Conservation (phyloP, 73 alveolate genomes). For the Durusdinium trenchii region DNA sequence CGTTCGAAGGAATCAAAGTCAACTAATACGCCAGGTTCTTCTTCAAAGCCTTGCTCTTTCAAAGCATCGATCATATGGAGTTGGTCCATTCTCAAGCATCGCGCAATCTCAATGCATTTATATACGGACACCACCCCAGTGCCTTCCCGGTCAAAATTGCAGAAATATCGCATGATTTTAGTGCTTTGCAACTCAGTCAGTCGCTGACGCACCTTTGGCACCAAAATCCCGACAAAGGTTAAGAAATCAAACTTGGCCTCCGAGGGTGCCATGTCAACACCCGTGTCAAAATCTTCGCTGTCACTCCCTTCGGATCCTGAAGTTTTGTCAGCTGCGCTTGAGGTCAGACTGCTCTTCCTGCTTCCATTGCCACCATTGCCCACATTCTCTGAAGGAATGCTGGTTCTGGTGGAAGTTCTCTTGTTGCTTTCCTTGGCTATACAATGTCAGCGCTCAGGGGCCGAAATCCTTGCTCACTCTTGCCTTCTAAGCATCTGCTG, state of each 20-base stretch:
- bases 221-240: conserved; percentile 74
- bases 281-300: conserved; percentile 76
- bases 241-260: conserved; percentile 52
- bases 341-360: conserved; percentile 55
- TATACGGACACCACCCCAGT: conserved; percentile 58
- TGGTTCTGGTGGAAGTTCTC: no score
- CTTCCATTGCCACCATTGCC: background rate
- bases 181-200: conserved; percentile 85
- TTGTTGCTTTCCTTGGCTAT: no score
- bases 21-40: background rate
- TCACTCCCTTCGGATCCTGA: conserved; percentile 23
- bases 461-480: no score
- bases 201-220: conserved; percentile 72
- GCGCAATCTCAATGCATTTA: conserved; percentile 68
- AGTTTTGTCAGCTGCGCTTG: background rate
- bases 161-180: conserved; percentile 77
- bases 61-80: conserved; percentile 49
- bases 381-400: background rate
- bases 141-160: conserved; percentile 89
- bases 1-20: conserved; percentile 69
- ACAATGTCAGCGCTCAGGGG: no score
- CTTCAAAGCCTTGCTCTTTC: background rate
- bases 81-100: conserved; percentile 89
- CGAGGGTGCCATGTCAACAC: background rate
- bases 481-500: no score